Base-by-base conservation (phyloP, 164 flowering plant species). In the Amborella trichopoda region DNA sequence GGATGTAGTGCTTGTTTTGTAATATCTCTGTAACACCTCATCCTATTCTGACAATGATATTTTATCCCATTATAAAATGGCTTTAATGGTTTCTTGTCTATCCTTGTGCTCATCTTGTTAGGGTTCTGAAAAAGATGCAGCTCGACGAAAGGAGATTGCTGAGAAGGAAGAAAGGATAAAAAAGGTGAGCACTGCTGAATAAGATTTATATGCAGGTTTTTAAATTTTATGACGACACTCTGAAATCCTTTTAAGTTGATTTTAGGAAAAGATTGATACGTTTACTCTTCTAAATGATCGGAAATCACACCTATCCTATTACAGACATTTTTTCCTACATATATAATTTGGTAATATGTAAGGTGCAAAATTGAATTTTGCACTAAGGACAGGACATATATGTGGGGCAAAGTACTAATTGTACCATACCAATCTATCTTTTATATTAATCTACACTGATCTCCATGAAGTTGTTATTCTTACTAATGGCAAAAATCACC, bases 91-190 rank as follows among this genome's bases (percentile, higher is more conserved):
- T 11, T 33, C 37, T 11, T 13, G 37, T 33, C 37, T 38, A 16
- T 6, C 16, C 41, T 38, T 11, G 6, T 16, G 20, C 16, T 6
- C 20, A 16, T 25, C 26, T 42, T 49, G 0, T 6, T 61, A 87
- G 96, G 81, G 96, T 4, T 67, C 83, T 56, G 95, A 82, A 5
- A 83, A 83, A 72, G 87, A 78, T 40, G 25, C 23, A 22, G 23
- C 26, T 24, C 81, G 74, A 59, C 62, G 66, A 9, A 84, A 71
- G 53, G 97, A 88, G 34, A 61, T 67, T 48, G 56, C 62, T 30
- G 97, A 84, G 28, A 88, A 78, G 58, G 93, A 82, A 34, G 91
- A 86, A 53, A 80, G 26, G 50, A 67, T 73, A 22, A 88, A 81
- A 50, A 84, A 84, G 94, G 94, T 79, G 52, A 4, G 16, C 4